Conservation (phyloP, 192 early-diverging fungal species). For the Coemansia sp. region DNA sequence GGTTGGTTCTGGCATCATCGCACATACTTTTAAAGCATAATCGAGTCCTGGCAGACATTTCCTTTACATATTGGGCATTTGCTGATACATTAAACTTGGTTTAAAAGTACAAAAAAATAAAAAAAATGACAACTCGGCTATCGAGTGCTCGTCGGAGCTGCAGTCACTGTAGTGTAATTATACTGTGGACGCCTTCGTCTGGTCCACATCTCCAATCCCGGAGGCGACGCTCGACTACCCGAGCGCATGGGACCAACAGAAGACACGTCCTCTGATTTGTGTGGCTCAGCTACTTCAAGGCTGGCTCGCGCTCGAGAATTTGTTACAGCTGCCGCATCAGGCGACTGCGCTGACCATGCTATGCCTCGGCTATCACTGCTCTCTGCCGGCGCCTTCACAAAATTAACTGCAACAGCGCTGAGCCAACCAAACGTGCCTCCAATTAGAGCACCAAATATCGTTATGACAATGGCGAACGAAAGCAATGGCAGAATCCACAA, state of each 20-base stretch:
- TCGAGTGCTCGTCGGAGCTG: neutral
- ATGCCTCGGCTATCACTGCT: neutral
- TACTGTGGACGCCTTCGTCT: neutral
- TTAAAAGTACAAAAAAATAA: neutral
- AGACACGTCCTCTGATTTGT: neutral
- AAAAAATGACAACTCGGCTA: neutral
- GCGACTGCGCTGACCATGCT: neutral
- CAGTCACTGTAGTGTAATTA: neutral
- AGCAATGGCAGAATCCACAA: conserved; percentile 38
- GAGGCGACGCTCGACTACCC: neutral
- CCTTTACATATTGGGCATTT: too few relatives aligned
- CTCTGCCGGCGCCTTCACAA: neutral
- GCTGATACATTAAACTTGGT: too few relatives aligned
- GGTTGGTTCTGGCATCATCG: neutral
- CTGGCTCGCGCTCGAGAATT: neutral
- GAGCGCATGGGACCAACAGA: neutral
- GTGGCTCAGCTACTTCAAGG: neutral
- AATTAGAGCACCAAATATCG: conserved; percentile 24
- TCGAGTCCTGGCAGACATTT: too few relatives aligned
- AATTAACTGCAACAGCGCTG: conserved; percentile 17
- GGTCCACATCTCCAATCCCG: conserved; percentile 5
- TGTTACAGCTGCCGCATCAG: neutral
- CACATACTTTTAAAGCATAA: neutral
- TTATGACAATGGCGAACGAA: conserved; percentile 16
- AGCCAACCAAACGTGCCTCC: conserved; percentile 40